These are phyloP conservation scores for Canariomyces notabilis DNA, from an alignment of 2,329 filamentous ascomycete species.

Conservation along the genomic window DNA sequence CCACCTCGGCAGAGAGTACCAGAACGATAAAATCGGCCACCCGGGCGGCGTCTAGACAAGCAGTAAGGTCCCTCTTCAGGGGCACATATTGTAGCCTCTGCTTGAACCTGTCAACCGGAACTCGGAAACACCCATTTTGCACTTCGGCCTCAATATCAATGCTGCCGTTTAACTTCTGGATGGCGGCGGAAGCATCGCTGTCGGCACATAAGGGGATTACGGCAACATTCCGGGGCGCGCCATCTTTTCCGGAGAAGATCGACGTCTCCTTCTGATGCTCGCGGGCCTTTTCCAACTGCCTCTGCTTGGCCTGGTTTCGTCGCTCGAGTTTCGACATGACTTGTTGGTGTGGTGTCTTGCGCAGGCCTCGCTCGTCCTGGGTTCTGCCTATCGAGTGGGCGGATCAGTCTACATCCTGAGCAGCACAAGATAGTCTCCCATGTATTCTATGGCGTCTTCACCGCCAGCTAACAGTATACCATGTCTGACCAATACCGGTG, in stretches of 20 bases:
- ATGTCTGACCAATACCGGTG: not conserved
- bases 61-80: constrained; percentile 65
- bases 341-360: constrained; percentile 91
- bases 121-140: constrained; percentile 51
- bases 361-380: constrained; percentile 63
- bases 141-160: constrained; percentile 70
- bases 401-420: not conserved
- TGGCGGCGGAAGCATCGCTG: constrained; percentile 60
- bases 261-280: constrained; percentile 74
- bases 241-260: constrained; percentile 81
- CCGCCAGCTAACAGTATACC: not conserved
- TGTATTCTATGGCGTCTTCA: not conserved
- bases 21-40: constrained; percentile 89
- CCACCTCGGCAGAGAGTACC: constrained; percentile 72
- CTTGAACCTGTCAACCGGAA: constrained; percentile 85
- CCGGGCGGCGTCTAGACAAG: constrained; percentile 78
- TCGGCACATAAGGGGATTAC: constrained; percentile 78
- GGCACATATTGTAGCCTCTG: constrained; percentile 87
- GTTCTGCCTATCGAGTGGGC: constrained; percentile 61
- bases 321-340: constrained; percentile 97
- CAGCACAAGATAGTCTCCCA: not conserved
- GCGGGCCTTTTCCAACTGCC: constrained; percentile 74
- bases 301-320: constrained; percentile 90
- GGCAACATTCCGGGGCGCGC: constrained; percentile 81
- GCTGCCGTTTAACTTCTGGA: constrained; percentile 68